Base-by-base conservation (phyloP, 1,284 basidiomycete genomes). In the Vanrija sp. region DNA sequence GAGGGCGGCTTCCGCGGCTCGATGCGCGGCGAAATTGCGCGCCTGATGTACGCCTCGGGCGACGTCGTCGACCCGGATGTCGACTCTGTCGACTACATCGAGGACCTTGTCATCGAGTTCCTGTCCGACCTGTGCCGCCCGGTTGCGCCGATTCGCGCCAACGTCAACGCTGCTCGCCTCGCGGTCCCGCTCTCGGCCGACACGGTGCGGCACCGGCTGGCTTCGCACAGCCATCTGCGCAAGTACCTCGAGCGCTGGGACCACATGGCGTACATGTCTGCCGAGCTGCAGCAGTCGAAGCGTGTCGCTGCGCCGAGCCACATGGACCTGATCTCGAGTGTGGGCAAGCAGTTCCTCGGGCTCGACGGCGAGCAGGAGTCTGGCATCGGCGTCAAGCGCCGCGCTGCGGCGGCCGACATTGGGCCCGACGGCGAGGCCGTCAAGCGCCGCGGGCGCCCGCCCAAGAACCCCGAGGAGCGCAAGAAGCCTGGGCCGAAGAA, bases 221-320 rank as follows among this genome's bases (percentile, higher is more conserved):
- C 63, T 4, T 53, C 61, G 4, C 50, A 67, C 18, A 31, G 53
- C 67, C 2, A 54, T 16, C 44, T 69, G 43, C 51, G 50, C 37
- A 74, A 74, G 52, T 72, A 73, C 50, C 63, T 69, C 18, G 59
- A 65, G 31, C 62, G 72, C 20, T 73, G 69, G 57, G 71, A 74
- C 52, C 59, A 67, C 49, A 71, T 74, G 67, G 53, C 62, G 6
- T 63, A 67, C 53, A 68, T 72, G 64, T 56, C 54, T 10, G 55
- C 51, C n/a, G 68, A 68, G 41, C 53, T 72, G 9, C 62, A 60
- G 37, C 38, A 46, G 16, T 59, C 59, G 22, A 48, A 56, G 20
- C 59, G 68, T 36, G 62, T 66, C n/a, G 47, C 58, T 2, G 38
- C 38, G 27, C 68, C 67, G 3, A 61, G 49, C 16, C 50, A 63